Percentiles rank a stretch among this genome's conserved stretches.
Evolutionary conservation across 2,329 filamentous ascomycete species (phyloP).

Genomic region (Scorias spongiosa): DNA sequence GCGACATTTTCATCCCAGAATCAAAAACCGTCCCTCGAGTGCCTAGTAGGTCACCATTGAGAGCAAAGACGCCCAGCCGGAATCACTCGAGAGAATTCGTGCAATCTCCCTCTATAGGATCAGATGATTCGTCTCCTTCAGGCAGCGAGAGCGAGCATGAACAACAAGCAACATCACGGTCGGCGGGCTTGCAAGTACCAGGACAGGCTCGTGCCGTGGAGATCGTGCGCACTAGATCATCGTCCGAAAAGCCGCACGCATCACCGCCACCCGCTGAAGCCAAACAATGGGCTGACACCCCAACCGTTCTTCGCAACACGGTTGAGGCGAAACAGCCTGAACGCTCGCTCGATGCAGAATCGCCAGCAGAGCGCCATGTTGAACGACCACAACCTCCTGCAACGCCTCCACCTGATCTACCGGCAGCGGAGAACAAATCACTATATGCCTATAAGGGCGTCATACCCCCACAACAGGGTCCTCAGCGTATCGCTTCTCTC

Average conservation of each 20-base stretch:
- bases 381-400: not conserved
- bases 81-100: not conserved
- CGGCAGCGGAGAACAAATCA: constrained; percentile 1
- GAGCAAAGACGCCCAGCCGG: not conserved
- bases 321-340: not conserved
- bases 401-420: not conserved
- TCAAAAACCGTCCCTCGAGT: not conserved
- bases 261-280: not conserved
- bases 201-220: not conserved
- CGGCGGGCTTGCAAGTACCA: not conserved
- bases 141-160: not conserved
- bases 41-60: not conserved
- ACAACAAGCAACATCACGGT: not conserved
- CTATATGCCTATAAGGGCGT: constrained; percentile 14
- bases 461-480: constrained; percentile 9
- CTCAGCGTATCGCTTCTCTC: not conserved
- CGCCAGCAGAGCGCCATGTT: not conserved
- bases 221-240: not conserved
- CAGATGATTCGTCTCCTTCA: not conserved
- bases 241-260: not conserved
- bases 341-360: not conserved
- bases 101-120: not conserved
- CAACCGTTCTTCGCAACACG: not conserved
- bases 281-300: not conserved
- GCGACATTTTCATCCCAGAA: constrained; percentile 7